These are phyloP conservation scores for Fusarium pseudonygamai DNA, from an alignment of 2,329 filamentous ascomycete genomes.

Conservation along the genomic window DNA sequence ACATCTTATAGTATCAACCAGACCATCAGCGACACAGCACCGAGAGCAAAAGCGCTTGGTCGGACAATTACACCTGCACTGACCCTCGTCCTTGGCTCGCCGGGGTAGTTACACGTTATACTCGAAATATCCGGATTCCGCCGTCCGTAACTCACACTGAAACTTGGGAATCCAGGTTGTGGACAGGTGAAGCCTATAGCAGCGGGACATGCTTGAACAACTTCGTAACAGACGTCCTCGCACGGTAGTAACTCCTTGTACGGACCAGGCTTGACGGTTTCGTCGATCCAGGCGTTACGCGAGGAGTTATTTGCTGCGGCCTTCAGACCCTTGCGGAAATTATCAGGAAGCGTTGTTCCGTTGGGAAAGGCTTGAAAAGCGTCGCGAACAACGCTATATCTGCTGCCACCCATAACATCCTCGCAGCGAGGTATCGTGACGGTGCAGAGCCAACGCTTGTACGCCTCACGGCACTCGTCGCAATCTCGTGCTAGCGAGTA, in stretches of 20 bases:
- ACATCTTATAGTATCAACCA: constrained; percentile 32
- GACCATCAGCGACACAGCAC: constrained; percentile 24
- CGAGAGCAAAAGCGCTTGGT: constrained; percentile 30
- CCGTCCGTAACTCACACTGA: constrained; percentile 49
- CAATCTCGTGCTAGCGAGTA: constrained; percentile 87
- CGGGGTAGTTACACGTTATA: constrained; percentile 52
- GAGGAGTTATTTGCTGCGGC: constrained; percentile 56
- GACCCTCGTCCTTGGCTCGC: constrained; percentile 47
- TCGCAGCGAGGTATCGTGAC: constrained; percentile 93
- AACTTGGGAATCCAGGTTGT: constrained; percentile 45
- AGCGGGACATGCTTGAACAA: constrained; percentile 87
- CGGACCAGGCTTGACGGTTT: constrained; percentile 78
- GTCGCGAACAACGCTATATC: constrained; percentile 68
- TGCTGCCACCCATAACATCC: constrained; percentile 71
- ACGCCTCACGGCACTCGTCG: constrained; percentile 78
- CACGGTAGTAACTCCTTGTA: constrained; percentile 95
- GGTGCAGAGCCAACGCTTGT: constrained; percentile 95
- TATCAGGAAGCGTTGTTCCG: constrained; percentile 62
- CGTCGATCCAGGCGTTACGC: constrained; percentile 78
- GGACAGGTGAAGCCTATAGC: constrained; percentile 82
- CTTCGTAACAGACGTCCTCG: constrained; percentile 83
- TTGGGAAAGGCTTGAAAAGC: constrained; percentile 76
- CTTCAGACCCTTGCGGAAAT: constrained; percentile 40
- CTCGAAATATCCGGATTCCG: constrained; percentile 36
- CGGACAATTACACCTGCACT: constrained; percentile 22